Conservation (phyloP, 768 basidiomycete genomes). For the Clitopilus passeckerianus region DNA sequence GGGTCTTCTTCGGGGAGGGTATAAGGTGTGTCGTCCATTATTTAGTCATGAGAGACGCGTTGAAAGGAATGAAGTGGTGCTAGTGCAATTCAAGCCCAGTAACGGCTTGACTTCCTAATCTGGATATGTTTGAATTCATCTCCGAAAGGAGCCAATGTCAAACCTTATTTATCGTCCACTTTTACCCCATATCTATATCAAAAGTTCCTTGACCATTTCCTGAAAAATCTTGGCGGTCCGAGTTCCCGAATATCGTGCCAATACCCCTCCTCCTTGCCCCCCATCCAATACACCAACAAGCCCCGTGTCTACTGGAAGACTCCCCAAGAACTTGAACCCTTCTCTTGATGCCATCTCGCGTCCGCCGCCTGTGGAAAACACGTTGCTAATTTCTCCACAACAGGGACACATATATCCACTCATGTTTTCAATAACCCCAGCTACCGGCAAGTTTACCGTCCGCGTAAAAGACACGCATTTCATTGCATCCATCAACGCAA, state of each 20-base stretch:
- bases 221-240: conserved; percentile 66
- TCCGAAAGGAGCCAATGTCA: background rate
- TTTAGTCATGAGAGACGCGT: background rate
- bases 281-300: conserved; percentile 84
- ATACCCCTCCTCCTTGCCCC: conserved; percentile 31
- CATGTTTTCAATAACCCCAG: conserved; percentile 98
- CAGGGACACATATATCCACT: conserved; percentile 97
- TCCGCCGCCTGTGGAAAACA: conserved; percentile 93
- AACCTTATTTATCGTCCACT: conserved; percentile 3
- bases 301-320: conserved; percentile 90
- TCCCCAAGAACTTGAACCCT: conserved; percentile 73
- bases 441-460: conserved; percentile 77
- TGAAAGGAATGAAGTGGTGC: background rate
- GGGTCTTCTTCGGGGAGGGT: conserved; percentile 49
- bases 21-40: conserved; percentile 39
- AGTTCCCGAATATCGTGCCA: conserved; percentile 62
- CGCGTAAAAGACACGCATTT: conserved; percentile 96
- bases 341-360: conserved; percentile 81
- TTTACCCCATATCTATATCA: conserved; percentile 15
- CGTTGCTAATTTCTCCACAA: conserved; percentile 91
- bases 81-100: background rate
- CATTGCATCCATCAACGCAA: conserved; percentile 91
- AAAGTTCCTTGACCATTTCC: conserved; percentile 44
- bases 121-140: background rate
- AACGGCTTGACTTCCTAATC: background rate